Percentiles rank a stretch among this genome's conserved stretches.
These are phyloP conservation scores for Talaromyces sp. DNA, from an alignment of 2,329 filamentous ascomycete genomes.

Conservation along the genomic window DNA sequence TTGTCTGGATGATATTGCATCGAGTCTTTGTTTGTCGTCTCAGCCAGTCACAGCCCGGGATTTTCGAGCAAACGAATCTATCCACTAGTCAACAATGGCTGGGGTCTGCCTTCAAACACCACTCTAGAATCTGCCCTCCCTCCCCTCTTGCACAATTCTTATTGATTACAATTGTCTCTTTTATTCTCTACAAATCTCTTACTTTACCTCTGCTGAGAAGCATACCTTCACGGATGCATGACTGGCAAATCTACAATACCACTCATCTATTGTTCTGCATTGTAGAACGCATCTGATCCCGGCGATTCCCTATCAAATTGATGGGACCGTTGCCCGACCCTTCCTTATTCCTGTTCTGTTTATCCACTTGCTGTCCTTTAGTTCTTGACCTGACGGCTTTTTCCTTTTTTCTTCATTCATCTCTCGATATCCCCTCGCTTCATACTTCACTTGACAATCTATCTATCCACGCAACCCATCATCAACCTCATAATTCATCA, in stretches of 20 bases:
- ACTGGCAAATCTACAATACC: not conserved
- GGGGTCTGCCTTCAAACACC: not conserved
- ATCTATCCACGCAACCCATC: not conserved
- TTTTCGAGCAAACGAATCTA: not conserved
- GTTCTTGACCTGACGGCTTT: not conserved
- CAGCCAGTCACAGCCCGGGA: not conserved
- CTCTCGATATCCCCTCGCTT: not conserved
- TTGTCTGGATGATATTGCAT: not conserved
- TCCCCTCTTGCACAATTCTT: not conserved
- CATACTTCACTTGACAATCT: constrained; percentile 3
- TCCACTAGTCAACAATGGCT: not conserved
- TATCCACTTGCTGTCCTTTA: not conserved
- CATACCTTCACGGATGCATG: not conserved
- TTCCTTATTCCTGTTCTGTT: not conserved
- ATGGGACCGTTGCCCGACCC: not conserved
- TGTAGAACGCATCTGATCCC: not conserved
- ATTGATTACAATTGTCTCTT: not conserved
- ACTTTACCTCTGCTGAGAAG: not conserved
- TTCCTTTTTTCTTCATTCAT: constrained; percentile 7
- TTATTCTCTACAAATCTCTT: not conserved
- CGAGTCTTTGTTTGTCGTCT: not conserved
- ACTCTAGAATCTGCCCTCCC: not conserved
- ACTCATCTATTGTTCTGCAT: not conserved
- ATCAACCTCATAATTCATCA: not conserved
- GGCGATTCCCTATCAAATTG: not conserved